phyloP scores from a whole-genome alignment of 805 yeast species.

The Ogataea salicorniae region DNA sequence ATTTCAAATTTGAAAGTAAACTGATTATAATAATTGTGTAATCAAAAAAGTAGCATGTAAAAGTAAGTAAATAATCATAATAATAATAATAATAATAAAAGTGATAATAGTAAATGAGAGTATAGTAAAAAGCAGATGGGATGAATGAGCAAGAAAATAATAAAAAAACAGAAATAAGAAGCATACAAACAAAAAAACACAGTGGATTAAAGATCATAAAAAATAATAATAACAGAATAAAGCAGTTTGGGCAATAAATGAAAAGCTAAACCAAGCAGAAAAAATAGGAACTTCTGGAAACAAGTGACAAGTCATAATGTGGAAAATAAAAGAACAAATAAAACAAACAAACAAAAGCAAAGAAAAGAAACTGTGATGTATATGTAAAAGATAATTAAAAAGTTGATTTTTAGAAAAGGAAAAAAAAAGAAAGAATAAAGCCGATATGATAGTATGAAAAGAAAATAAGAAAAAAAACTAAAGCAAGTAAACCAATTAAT shows the following conservation, averaged over 20 bases:
- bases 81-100: too few relatives aligned
- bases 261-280: too few relatives aligned
- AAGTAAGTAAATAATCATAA: too few relatives aligned
- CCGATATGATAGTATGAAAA: not conserved
- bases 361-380: not conserved
- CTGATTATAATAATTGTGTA: too few relatives aligned
- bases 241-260: not conserved
- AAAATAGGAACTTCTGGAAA: too few relatives aligned
- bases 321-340: too few relatives aligned
- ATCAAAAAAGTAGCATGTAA: too few relatives aligned
- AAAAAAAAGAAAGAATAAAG: not conserved
- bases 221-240: not conserved
- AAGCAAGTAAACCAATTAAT: conserved; percentile 16
- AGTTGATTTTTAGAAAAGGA: not conserved
- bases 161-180: not conserved
- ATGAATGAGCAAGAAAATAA: not conserved
- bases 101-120: too few relatives aligned
- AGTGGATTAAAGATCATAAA: not conserved
- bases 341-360: not conserved
- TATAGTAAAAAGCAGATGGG: not conserved
- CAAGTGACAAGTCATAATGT: too few relatives aligned
- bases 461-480: not conserved
- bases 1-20: too few relatives aligned
- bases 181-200: conserved; percentile 4
- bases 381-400: not conserved